Conservation (phyloP, 1,139 yeast genomes). For the Diutina rugosa region DNA sequence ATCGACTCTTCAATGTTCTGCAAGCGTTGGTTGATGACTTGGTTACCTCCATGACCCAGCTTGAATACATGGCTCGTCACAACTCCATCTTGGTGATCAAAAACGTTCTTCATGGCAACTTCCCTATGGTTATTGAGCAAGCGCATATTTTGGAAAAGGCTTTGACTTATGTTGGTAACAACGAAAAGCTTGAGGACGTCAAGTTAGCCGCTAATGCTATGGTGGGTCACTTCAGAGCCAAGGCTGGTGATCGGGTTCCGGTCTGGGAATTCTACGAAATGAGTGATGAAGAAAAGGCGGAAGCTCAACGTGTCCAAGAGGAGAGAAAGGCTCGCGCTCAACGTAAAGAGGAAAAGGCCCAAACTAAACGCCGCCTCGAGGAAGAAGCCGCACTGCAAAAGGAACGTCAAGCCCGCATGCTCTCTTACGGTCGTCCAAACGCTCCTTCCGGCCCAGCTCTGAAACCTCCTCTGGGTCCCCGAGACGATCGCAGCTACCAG, state of each 20-base stretch:
- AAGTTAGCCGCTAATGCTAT: conserved; percentile 70
- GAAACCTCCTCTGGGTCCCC: not conserved
- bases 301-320: not conserved
- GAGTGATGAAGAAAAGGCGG: not conserved
- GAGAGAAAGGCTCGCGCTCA: not conserved
- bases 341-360: not conserved
- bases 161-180: conserved; percentile 32
- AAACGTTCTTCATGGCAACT: conserved; percentile 41
- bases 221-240: conserved; percentile 55
- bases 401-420: not conserved
- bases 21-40: conserved; percentile 7
- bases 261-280: conserved; percentile 34
- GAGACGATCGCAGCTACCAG: not conserved
- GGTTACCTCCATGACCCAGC: conserved; percentile 30
- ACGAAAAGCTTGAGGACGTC: conserved; percentile 69
- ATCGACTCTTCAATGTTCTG: conserved; percentile 7
- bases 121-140: conserved; percentile 61
- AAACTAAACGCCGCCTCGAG: not conserved
- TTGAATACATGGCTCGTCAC: conserved; percentile 69
- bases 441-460: not conserved
- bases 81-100: conserved; percentile 73
- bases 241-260: conserved; percentile 43
- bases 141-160: conserved; percentile 40
- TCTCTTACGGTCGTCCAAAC: not conserved
- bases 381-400: not conserved